Conservation (phyloP, 768 basidiomycete genomes). For the Rhizopogon vulgaris region DNA sequence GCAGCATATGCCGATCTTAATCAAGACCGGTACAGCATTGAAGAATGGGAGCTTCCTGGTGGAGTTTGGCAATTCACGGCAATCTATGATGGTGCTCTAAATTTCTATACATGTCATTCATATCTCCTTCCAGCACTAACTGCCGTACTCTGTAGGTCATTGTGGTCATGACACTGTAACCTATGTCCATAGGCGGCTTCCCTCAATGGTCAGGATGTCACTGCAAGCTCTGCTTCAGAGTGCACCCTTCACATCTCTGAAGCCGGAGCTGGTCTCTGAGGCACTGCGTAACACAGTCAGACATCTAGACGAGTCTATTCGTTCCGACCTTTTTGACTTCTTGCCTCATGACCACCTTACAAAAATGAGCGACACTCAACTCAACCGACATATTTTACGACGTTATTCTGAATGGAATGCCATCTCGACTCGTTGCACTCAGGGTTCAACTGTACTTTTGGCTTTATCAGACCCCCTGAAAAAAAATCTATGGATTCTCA, state of each 20-base stretch:
- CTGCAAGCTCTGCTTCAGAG: slow-evolving; percentile 30
- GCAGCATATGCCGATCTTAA: slow-evolving; percentile 26
- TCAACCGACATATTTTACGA: slow-evolving; percentile 34
- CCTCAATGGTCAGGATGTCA: slow-evolving; percentile 32
- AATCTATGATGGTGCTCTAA: slow-evolving; percentile 37
- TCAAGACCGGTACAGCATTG: slow-evolving; percentile 36
- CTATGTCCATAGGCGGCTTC: slow-evolving; percentile 34
- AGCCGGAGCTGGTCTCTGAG: slow-evolving; percentile 31
- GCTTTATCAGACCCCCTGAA: slow-evolving; percentile 23
- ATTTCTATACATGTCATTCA: background rate
- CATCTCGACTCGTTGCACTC: slow-evolving; percentile 26
- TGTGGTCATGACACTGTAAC: slow-evolving; percentile 44
- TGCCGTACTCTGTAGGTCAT: slow-evolving; percentile 31
- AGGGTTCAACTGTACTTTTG: slow-evolving; percentile 27
- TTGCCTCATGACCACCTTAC: slow-evolving; percentile 31
- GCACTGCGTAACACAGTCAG: slow-evolving; percentile 32
- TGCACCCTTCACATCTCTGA: slow-evolving; percentile 12
- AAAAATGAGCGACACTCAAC: slow-evolving; percentile 32
- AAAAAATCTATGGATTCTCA: slow-evolving; percentile 27
- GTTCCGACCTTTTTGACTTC: slow-evolving; percentile 36
- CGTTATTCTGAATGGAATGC: slow-evolving; percentile 31
- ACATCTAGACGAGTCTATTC: slow-evolving; percentile 37
- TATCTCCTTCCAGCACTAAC: slow-evolving; percentile 8
- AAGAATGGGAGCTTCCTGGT: slow-evolving; percentile 35
- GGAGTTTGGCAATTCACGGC: slow-evolving; percentile 40